Percentiles rank a stretch among this genome's conserved stretches.
These are phyloP conservation scores for Stylonectria norvegica DNA, from an alignment of 2,329 filamentous ascomycete species.

Conservation along the genomic window DNA sequence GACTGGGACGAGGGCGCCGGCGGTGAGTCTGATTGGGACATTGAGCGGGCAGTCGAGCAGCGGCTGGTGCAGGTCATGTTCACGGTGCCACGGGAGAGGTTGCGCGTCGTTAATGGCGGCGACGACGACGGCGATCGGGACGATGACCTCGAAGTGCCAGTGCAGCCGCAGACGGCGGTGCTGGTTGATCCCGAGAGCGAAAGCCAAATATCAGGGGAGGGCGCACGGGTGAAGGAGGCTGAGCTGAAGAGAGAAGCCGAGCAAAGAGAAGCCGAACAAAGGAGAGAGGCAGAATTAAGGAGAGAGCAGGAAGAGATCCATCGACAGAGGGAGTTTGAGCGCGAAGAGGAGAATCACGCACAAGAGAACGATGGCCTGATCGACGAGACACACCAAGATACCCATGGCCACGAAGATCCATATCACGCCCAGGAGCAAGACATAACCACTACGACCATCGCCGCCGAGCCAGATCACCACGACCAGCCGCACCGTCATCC, in stretches of 20 bases:
- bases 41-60: constrained; percentile 68
- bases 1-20: constrained; percentile 46
- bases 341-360: background rate
- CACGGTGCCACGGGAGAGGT: constrained; percentile 80
- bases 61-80: constrained; percentile 83
- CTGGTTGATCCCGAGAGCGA: constrained; percentile 40
- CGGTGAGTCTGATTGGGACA: constrained; percentile 62
- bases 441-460: constrained; percentile 9
- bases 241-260: constrained; percentile 5
- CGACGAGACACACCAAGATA: too few relatives aligned
- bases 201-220: constrained; percentile 12
- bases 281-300: background rate
- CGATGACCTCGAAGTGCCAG: constrained; percentile 26
- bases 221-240: constrained; percentile 6
- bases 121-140: constrained; percentile 31
- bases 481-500: constrained; percentile 6
- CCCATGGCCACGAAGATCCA: too few relatives aligned
- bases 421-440: too few relatives aligned
- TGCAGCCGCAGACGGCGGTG: constrained; percentile 35
- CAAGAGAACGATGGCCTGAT: too few relatives aligned
- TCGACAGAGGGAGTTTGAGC: too few relatives aligned
- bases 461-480: constrained; percentile 14
- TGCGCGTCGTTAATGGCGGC: constrained; percentile 86
- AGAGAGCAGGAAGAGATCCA: background rate
- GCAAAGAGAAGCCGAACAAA: constrained; percentile 1